phyloP scores from a whole-genome alignment of 495 filamentous ascomycete genomes.

The Lichina pygmaea region DNA sequence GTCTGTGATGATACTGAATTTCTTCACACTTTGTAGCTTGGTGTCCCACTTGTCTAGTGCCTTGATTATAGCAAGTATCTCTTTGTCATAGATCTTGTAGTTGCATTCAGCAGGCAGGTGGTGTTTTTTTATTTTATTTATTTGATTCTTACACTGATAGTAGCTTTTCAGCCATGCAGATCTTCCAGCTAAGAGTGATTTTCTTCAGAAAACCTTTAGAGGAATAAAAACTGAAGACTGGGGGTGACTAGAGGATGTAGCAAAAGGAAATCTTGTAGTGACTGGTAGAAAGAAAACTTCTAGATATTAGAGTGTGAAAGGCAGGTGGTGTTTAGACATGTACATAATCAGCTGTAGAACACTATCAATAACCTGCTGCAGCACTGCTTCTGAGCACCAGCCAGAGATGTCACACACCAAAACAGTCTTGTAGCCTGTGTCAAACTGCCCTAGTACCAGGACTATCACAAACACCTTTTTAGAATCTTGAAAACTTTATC shows the following conservation, averaged over 20 bases:
- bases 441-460: conserved; percentile 3
- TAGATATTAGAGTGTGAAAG: no score
- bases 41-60: conserved; percentile 1
- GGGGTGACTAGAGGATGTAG: no score
- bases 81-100: conserved; percentile 8
- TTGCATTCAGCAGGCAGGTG: conserved; percentile 4
- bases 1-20: background rate
- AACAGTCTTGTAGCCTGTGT: background rate
- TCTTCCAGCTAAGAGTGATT: no score
- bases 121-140: no score
- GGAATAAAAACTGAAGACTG: no score
- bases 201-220: no score
- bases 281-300: no score
- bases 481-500: conserved; percentile 2
- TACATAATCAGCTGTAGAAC: conserved; percentile 2
- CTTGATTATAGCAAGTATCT: conserved; percentile 6
- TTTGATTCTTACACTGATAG: no score
- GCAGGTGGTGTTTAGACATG: conserved; percentile 3
- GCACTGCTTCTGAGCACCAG: conserved; percentile 1
- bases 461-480: conserved; percentile 2
- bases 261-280: no score
- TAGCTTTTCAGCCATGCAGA: no score
- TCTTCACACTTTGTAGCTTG: conserved; percentile 1
- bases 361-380: conserved; percentile 1
- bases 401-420: conserved; percentile 5